Evolutionary conservation across 139 green algal genomes (phyloP), one percentile per base, ranked within the genome.

Genomic region (Auxenochlorella pyrenoidosa): DNA sequence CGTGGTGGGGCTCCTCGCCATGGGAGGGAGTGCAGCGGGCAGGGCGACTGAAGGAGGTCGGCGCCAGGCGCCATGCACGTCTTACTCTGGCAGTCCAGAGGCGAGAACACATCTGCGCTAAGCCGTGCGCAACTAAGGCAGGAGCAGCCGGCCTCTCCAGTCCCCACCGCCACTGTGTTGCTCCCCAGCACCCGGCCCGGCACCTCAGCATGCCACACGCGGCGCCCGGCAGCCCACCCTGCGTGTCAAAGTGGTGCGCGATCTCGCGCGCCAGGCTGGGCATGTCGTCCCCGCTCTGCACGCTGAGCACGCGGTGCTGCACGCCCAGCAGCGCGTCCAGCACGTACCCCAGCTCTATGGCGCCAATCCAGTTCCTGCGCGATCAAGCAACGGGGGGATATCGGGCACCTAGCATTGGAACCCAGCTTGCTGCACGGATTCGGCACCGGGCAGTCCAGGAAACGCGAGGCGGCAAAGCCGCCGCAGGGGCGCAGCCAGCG

Each of bases 311-410:
- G 10, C 36, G 30, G 60, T 76, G 85, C 63, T 47, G 44, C 34
- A 81, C 70, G 8, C 83, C 96, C 77, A 98, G 90, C 63, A 96
- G 93, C 18, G 92, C 85, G 86, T 99, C 94, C 71, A 99, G 93
- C 19, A 99, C 90, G 86, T 94, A 98, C 26, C 91, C 89, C 38
- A 99, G 91, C 93, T 99, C 97, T 19, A 99, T 97, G 6, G 97
- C 96, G 38, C 97, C 97, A 19, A 99, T 98, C 97, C 97, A 99
- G 71, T 98, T 91, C 76, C 77, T 93, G 60, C 90, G 96, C 4
- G 12, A 22, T 24, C 12, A 4, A 51, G 38, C 32, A 30, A 54
- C 5, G 68, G 26, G 13, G n/a, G 68, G 5, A 75, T n/a, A n/a
- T n/a, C n/a, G n/a, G n/a, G n/a, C n/a, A n/a, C n/a, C n/a, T n/a